A percentile compares a stretch with the other conserved stretches of the same genome.
Evolutionary conservation across 768 basidiomycete genomes (phyloP).

Genomic region (Leccinum broughii): DNA sequence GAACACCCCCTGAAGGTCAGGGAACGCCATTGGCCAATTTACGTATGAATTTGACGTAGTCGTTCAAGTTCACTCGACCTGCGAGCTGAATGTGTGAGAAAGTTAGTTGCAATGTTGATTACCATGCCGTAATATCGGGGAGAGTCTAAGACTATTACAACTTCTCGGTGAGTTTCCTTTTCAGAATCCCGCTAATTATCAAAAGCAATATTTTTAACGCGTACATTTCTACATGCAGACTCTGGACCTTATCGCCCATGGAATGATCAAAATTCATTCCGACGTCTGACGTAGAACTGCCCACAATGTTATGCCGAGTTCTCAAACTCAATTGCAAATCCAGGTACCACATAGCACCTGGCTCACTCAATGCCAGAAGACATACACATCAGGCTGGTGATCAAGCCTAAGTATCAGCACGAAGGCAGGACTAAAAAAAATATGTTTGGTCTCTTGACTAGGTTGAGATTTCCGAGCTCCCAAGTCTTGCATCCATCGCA

Average conservation of each 20-base stretch:
- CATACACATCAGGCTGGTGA: too few relatives aligned
- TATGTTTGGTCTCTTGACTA: too few relatives aligned
- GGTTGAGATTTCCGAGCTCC: background rate
- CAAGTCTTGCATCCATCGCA: background rate
- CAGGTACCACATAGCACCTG: background rate
- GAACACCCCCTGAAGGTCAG: background rate
- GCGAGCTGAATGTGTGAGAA: background rate
- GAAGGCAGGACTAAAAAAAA: background rate
- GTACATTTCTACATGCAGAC: background rate
- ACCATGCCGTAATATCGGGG: slow-evolving; percentile 4
- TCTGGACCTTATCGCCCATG: background rate
- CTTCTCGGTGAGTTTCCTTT: background rate
- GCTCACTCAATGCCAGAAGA: background rate
- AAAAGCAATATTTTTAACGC: background rate
- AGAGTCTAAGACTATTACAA: background rate
- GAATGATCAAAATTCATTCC: background rate
- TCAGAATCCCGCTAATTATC: background rate
- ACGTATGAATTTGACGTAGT: background rate
- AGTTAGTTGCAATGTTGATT: background rate
- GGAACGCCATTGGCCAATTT: too few relatives aligned
- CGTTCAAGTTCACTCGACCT: background rate
- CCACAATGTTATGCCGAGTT: background rate
- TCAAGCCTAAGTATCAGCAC: background rate
- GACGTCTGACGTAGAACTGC: too few relatives aligned
- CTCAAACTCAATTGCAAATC: background rate